Evolutionary conservation across 2,329 filamentous ascomycete species (phyloP).

Genomic region (Beauveria bassiana): DNA sequence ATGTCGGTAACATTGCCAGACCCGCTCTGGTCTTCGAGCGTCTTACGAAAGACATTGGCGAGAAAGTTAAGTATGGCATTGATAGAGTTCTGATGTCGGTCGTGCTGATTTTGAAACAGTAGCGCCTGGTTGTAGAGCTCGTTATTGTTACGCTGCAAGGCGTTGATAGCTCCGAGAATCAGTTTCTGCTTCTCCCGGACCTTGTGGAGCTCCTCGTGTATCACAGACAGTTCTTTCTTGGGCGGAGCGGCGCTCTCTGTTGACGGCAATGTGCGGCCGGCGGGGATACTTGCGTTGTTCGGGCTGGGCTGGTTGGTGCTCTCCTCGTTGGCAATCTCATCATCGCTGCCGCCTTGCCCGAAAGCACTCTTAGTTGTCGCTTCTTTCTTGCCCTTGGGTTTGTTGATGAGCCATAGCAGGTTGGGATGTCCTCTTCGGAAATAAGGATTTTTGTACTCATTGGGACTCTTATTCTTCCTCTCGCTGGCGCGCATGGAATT

Average conservation of each 20-base stretch:
- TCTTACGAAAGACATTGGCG: slow-evolving; percentile 92
- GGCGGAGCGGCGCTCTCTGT: slow-evolving; percentile 42
- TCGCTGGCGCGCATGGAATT: slow-evolving; percentile 98
- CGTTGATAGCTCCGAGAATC: slow-evolving; percentile 74
- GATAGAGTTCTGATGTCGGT: slow-evolving; percentile 96
- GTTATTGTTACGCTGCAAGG: slow-evolving; percentile 77
- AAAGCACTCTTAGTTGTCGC: slow-evolving; percentile 48
- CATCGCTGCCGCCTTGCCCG: slow-evolving; percentile 63
- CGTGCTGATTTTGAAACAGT: slow-evolving; percentile 84
- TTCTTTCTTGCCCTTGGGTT: slow-evolving; percentile 64
- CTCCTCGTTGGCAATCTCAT: slow-evolving; percentile 39
- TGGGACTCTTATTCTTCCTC: slow-evolving; percentile 93
- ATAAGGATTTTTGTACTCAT: slow-evolving; percentile 95
- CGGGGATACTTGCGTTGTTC: background rate
- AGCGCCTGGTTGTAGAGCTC: slow-evolving; percentile 82
- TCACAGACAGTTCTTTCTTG: slow-evolving; percentile 66
- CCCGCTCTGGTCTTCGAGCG: slow-evolving; percentile 73
- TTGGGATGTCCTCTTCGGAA: slow-evolving; percentile 91
- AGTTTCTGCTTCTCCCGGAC: slow-evolving; percentile 80
- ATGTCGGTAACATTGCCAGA: slow-evolving; percentile 76
- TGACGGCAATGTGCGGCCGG: slow-evolving; percentile 31
- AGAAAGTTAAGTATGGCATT: slow-evolving; percentile 98
- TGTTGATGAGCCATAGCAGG: slow-evolving; percentile 91
- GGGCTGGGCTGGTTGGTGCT: slow-evolving; percentile 17
- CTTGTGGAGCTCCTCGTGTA: slow-evolving; percentile 73